Percentiles rank a stretch among this genome's conserved stretches.
These are phyloP conservation scores for Acarospora socialis DNA, from an alignment of 2,329 filamentous ascomycete species.

Conservation along the genomic window DNA sequence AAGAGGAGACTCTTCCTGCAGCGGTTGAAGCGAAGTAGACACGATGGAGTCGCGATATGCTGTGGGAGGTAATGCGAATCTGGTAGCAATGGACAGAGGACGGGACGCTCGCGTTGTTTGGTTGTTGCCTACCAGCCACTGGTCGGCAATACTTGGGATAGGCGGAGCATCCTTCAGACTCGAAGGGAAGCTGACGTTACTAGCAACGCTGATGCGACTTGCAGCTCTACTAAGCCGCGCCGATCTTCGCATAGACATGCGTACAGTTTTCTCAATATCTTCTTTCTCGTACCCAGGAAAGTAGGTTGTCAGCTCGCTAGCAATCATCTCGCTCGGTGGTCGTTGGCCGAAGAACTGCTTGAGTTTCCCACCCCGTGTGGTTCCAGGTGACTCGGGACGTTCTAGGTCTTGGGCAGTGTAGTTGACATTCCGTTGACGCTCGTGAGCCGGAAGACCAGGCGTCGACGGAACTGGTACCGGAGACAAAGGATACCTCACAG, in stretches of 20 bases:
- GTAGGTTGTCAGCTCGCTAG: slow-evolving; percentile 89
- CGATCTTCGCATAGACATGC: slow-evolving; percentile 80
- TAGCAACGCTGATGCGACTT: slow-evolving; percentile 83
- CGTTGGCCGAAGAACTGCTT: slow-evolving; percentile 71
- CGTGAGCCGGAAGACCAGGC: slow-evolving; percentile 27
- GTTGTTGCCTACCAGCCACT: slow-evolving; percentile 58
- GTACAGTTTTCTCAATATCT: slow-evolving; percentile 89
- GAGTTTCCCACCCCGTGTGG: slow-evolving; percentile 27
- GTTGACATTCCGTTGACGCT: slow-evolving; percentile 53
- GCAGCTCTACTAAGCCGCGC: slow-evolving; percentile 84
- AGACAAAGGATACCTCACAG: slow-evolving; percentile 75
- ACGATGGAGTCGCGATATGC: slow-evolving; percentile 75
- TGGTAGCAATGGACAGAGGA: slow-evolving; percentile 46
- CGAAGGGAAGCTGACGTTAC: slow-evolving; percentile 83
- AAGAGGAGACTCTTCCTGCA: slow-evolving; percentile 77
- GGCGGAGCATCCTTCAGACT: slow-evolving; percentile 87
- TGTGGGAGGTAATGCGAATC: slow-evolving; percentile 43
- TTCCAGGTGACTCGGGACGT: slow-evolving; percentile 27
- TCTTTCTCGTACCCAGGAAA: slow-evolving; percentile 91
- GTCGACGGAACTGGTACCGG: slow-evolving; percentile 50
- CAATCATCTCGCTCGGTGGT: slow-evolving; percentile 92
- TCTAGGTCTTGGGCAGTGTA: slow-evolving; percentile 46
- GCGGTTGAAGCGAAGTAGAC: slow-evolving; percentile 74
- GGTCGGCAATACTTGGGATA: slow-evolving; percentile 88
- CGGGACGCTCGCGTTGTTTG: slow-evolving; percentile 37